Evolutionary conservation across 1,139 yeast genomes (phyloP), one percentile per base, ranked within the genome.

Genomic region (Taiozyma onychis): DNA sequence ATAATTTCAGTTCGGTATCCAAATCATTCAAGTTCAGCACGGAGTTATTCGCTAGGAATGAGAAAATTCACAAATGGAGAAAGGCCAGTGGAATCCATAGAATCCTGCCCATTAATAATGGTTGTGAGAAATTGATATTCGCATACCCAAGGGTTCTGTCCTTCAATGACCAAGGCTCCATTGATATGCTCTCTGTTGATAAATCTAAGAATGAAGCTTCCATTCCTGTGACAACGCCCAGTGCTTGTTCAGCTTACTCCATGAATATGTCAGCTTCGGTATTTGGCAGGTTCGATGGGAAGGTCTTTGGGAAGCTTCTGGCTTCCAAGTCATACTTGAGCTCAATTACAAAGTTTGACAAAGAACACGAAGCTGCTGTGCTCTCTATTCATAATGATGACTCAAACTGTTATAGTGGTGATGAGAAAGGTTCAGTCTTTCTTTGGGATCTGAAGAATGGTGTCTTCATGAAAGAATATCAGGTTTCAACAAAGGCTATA

Each of bases 1-100:
- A 66, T 14, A 58, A 61, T 14, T 85, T 85, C 62, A 82, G 89
- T 3, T 75, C 85, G 1, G 67, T 79, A n/a, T 72, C 85, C 0
- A 69, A 76, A 32, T 76, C 85, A 0, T 58, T 57, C n/a, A 66
- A 67, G 44, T 85, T 83, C 78, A 74, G 80, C 58, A 68, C 69
- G 34, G 93, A 85, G 63, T 75, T 81, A 57, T 71, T 79, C 44
- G 69, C 71, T 28, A 66, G 90, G 45, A 66, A 74, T 45, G 64
- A 70, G 11, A 63, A 71, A 3, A 52, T 72, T 30, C 73, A 73
- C 50, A 73, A 68, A 51, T 83, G 89, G 88, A 72, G 69, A 54
- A 81, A 76, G 57, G 80, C 76, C 34, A 66, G 69, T 45, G 73
- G 72, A 1, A 54, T 63, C 6, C 62, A 58, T 48, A 59, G 54